Percentiles rank a stretch among this genome's conserved stretches.
Evolutionary conservation across 495 filamentous ascomycete genomes (phyloP).

Genomic region (Aspergillus egyptiacus): DNA sequence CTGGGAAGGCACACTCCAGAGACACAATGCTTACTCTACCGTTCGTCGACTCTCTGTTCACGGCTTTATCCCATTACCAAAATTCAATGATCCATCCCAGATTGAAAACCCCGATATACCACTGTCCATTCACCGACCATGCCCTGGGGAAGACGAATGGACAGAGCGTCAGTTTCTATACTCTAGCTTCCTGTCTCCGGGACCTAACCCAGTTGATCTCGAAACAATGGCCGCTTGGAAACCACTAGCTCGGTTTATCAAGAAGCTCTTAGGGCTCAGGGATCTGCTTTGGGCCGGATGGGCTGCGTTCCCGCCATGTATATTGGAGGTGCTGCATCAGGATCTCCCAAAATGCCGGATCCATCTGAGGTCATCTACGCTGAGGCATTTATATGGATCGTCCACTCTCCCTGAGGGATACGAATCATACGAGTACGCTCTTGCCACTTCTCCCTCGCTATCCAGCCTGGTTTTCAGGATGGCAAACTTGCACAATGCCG

Average conservation of each 20-base stretch:
- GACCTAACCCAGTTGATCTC: neutral
- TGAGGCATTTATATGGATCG: neutral
- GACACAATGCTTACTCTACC: conserved; percentile 2
- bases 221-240: conserved; percentile 1
- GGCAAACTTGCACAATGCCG: neutral
- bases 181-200: neutral
- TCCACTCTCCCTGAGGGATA: neutral
- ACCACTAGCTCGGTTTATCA: neutral
- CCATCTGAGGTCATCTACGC: neutral
- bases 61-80: neutral
- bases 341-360: neutral
- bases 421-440: neutral
- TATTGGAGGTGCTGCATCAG: conserved; percentile 4
- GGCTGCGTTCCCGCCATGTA: neutral
- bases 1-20: conserved; percentile 2
- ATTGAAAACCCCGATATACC: neutral
- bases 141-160: conserved; percentile 2
- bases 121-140: neutral
- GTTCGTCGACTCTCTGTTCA: neutral
- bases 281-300: conserved; percentile 1
- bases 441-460: conserved; percentile 2
- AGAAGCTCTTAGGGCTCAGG: neutral
- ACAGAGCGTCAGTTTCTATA: neutral
- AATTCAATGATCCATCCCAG: conserved; percentile 1
- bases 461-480: neutral